Evolutionary conservation across 2,329 filamentous ascomycete genomes (phyloP).

Genomic region (Fusarium algeriense): DNA sequence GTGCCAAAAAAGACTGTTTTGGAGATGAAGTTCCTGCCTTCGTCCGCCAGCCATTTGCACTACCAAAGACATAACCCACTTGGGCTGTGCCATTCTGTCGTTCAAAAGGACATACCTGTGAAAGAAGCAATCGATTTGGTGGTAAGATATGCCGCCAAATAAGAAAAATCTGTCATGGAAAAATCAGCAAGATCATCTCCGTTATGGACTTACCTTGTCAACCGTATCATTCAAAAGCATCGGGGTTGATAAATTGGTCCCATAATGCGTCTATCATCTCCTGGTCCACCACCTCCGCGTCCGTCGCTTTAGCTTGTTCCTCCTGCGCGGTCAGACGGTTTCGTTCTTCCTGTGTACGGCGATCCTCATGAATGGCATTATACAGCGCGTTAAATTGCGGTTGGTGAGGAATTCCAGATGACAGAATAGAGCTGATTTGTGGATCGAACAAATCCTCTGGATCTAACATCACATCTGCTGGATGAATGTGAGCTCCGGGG

Average conservation of each 20-base stretch:
- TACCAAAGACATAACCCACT: neutral
- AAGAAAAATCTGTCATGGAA: neutral
- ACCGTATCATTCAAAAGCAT: neutral
- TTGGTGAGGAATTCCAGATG: neutral
- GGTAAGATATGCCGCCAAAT: neutral
- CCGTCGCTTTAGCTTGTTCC: neutral
- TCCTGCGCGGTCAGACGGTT: neutral
- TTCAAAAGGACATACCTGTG: neutral
- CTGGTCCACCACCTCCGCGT: neutral
- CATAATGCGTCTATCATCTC: neutral
- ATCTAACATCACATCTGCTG: neutral
- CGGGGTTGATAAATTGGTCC: neutral
- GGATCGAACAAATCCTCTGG: neutral
- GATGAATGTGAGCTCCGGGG: neutral
- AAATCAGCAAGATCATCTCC: neutral
- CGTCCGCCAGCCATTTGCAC: neutral
- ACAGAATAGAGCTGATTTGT: neutral
- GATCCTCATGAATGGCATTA: neutral
- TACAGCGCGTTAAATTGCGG: neutral
- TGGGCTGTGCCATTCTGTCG: neutral
- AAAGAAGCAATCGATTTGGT: neutral
- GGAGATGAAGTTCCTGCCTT: neutral
- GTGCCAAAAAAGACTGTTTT: too few relatives aligned
- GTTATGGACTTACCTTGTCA: neutral
- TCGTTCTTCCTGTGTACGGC: neutral